Conservation (phyloP, 2,329 filamentous ascomycete species). For the Aureobasidium mangrovei region DNA sequence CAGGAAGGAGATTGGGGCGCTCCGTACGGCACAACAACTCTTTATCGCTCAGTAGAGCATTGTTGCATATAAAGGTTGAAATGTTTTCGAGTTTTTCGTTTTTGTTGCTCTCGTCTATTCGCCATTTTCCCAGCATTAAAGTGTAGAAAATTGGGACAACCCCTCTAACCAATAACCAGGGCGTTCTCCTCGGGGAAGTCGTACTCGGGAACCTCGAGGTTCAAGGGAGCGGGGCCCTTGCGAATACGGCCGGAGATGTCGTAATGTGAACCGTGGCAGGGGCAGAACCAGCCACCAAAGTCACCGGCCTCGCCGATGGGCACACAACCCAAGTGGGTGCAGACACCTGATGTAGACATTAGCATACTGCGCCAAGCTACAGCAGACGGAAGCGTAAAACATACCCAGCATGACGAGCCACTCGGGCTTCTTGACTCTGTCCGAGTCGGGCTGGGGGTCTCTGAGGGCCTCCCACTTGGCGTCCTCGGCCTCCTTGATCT, state of each 20-base stretch:
- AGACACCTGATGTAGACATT: conserved; percentile 61
- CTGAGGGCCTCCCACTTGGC: conserved; percentile 74
- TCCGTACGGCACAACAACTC: not conserved
- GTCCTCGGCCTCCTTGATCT: conserved; percentile 92
- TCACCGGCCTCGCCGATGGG: conserved; percentile 98
- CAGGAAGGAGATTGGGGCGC: not conserved
- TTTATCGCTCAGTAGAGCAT: not conserved
- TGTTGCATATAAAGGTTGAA: not conserved
- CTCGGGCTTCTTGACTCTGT: conserved; percentile 96
- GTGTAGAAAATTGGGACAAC: not conserved
- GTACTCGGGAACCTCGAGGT: conserved; percentile 90
- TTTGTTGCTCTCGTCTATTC: conserved; percentile 5
- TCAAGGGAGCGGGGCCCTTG: conserved; percentile 93
- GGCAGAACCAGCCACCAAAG: conserved; percentile 99
- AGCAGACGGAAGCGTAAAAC: conserved; percentile 11
- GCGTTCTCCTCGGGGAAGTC: conserved; percentile 85
- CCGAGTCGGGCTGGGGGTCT: conserved; percentile 82
- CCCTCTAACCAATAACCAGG: conserved; percentile 78
- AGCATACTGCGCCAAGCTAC: conserved; percentile 18
- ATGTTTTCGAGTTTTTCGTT: not conserved
- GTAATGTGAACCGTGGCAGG: conserved; percentile 99
- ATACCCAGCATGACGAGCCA: conserved; percentile 98
- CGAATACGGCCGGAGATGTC: conserved; percentile 98
- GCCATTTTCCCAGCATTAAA: conserved; percentile 9
- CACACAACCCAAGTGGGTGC: conserved; percentile 98